Base-by-base conservation (phyloP, 2,329 filamentous ascomycete genomes). In the Stachybotrys chartarum region DNA sequence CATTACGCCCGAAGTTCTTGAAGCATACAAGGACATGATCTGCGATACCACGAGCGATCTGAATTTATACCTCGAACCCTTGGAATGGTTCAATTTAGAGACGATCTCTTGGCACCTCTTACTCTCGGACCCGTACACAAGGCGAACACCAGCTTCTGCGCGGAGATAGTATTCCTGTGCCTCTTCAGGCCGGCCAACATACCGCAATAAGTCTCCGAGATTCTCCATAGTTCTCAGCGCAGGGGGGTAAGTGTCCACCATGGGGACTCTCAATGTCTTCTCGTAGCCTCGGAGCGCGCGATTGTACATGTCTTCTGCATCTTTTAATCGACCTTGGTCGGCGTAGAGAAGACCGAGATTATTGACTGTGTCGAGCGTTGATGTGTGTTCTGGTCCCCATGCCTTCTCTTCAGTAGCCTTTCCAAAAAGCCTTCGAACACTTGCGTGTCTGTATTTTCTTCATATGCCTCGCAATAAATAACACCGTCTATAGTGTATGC, bases 1-100 rank as follows among this genome's bases (percentile, higher is more conserved):
- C 5, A 53, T 62, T 32, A 51, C 56, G 11, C 56, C 56, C 2
- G 39, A 57, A 18, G 57, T 50, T 6, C 57, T 62, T 11, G 53
- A 57, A 35, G 52, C 57, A 18, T 55, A 56, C 16, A 58, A 57
- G 16, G 49, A 57, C 11, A 51, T 55, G 35, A 56, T 55, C 30
- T 49, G 44, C 1, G 42, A 55, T n/a, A 58, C 58, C 5, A 51
- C 42, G 10, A 32, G 50, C 35, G 56, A 57, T n/a, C 55, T 55
- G n/a, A 54, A 56, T 17, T 49, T 53, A 5, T 52, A 59, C 52
- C 46, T 59, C 7, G 5, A n/a, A n/a, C n/a, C n/a, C n/a, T n/a
- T n/a, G n/a, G n/a, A n/a, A n/a, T n/a, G n/a, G n/a, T n/a, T n/a
- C n/a, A 17, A 47, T 16, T 24, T 17, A 47, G 45, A 24, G 7